phyloP scores from a whole-genome alignment of 495 filamentous ascomycete species.

The Daldinia bambusicola region DNA sequence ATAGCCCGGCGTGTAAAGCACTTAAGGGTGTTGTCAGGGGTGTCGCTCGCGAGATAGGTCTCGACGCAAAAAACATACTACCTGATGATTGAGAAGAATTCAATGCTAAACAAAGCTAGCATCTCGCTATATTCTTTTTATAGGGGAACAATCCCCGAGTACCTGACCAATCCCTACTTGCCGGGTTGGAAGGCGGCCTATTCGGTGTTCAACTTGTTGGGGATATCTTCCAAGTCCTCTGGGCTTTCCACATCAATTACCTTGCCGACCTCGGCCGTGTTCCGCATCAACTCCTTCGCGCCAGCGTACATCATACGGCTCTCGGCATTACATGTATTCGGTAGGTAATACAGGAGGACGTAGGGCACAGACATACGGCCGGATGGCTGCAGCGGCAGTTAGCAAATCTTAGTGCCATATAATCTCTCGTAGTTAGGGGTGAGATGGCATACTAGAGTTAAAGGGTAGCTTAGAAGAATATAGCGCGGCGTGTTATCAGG shows the following conservation, averaged over 20 bases:
- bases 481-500: slow-evolving; percentile 93
- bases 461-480: slow-evolving; percentile 86
- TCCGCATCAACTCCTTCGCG: slow-evolving; percentile 94
- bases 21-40: slow-evolving; percentile 78
- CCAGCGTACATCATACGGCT: slow-evolving; percentile 93
- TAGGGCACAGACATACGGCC: slow-evolving; percentile 72
- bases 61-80: slow-evolving; percentile 54
- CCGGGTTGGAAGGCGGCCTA: slow-evolving; percentile 23
- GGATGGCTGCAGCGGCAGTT: slow-evolving; percentile 49
- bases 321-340: slow-evolving; percentile 84
- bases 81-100: slow-evolving; percentile 47
- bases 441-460: slow-evolving; percentile 73
- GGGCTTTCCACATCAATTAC: slow-evolving; percentile 81
- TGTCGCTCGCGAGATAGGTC: slow-evolving; percentile 71
- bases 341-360: slow-evolving; percentile 92
- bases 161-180: not conserved
- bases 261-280: slow-evolving; percentile 82
- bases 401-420: slow-evolving; percentile 2
- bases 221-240: slow-evolving; percentile 81
- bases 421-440: not conserved
- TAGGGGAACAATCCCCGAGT: not conserved
- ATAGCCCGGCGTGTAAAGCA: slow-evolving; percentile 86
- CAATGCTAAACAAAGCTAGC: slow-evolving; percentile 25
- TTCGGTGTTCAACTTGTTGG: slow-evolving; percentile 68
- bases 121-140: slow-evolving; percentile 23